These are phyloP conservation scores for Kappamyces sp. DNA, from an alignment of 192 early-diverging fungal genomes.

Conservation along the genomic window DNA sequence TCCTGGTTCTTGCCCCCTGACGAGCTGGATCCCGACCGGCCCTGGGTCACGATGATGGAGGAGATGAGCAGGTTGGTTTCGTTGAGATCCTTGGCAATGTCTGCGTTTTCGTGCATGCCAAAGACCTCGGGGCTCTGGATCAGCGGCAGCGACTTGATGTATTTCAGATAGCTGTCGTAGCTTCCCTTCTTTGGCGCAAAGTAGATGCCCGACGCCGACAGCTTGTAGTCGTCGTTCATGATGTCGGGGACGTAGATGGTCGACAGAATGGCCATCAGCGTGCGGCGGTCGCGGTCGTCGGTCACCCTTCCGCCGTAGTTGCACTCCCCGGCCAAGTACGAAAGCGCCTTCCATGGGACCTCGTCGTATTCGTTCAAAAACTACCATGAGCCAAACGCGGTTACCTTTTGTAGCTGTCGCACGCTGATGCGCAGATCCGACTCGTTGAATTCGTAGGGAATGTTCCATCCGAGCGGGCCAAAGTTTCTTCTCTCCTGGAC, in stretches of 20 bases:
- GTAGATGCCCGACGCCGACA: slow-evolving; percentile 49
- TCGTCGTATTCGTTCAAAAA: slow-evolving; percentile 59
- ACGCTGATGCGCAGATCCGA: slow-evolving; percentile 53
- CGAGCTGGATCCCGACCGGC: slow-evolving; percentile 17
- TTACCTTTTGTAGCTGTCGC: slow-evolving; percentile 53
- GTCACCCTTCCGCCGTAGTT: slow-evolving; percentile 61
- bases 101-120: slow-evolving; percentile 61
- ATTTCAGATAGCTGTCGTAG: slow-evolving; percentile 42
- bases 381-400: slow-evolving; percentile 11
- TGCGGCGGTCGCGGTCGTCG: slow-evolving; percentile 48
- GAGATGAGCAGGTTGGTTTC: slow-evolving; percentile 51
- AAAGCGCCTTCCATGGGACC: slow-evolving; percentile 51
- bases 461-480: slow-evolving; percentile 62
- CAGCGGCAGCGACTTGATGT: slow-evolving; percentile 54
- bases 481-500: slow-evolving; percentile 58
- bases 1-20: slow-evolving; percentile 43
- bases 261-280: slow-evolving; percentile 44
- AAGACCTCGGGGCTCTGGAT: slow-evolving; percentile 52
- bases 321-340: slow-evolving; percentile 55
- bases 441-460: slow-evolving; percentile 62
- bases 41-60: slow-evolving; percentile 48
- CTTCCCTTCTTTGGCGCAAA: slow-evolving; percentile 45
- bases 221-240: slow-evolving; percentile 33
- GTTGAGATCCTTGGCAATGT: slow-evolving; percentile 51
- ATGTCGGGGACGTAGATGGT: slow-evolving; percentile 49